Base-by-base conservation (phyloP, 495 filamentous ascomycete species). In the Penicillium canescens region DNA sequence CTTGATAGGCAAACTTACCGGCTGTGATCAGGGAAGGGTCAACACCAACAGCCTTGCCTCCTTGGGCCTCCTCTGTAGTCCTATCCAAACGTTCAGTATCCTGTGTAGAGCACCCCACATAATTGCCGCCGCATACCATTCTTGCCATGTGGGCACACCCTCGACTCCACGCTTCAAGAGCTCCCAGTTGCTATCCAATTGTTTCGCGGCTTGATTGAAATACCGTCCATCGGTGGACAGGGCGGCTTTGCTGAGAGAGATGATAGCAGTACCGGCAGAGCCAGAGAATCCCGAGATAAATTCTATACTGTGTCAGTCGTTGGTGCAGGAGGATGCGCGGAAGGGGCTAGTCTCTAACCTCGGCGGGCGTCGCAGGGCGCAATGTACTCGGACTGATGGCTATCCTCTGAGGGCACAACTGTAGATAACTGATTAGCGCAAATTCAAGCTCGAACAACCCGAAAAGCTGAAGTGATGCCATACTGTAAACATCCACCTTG, bases 371-470 rank as follows among this genome's bases (percentile, higher is more conserved):
- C 95, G 68, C 90, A 94, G 1, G 85, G 86, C 42, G 94, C 95
- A 69, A 96, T 96, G 71, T 98, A 99, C 76, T 99, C 95, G 59
- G 92, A 97, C 61, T 92, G 87, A 68, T 99, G 95, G 70, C 88
- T 91, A 73, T 99, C 95, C 82, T 98, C 94, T 36, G 93, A 96
- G 9, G 95, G 95, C 16, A 98, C 83, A 67, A 99, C 94, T 99
- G 57, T 51, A 40, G n/a, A 50, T 34, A 46, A 33, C 21, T 50
- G 56, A 26, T 70, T 55, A 58, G 65, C 56, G 36, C 23, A 41
- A 35, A 6, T 42, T 35, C 34, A 43, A 18, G 14, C 46, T 35
- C 9, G 8, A 31, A 54, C 8, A 23, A 12, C 10, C 16, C 20
- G 38, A 42, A 39, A 45, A 37, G 20, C 36, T 26, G 12, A 39